Base-by-base conservation (phyloP, 1,284 basidiomycete genomes). In the Sphaerobolus stellatus region DNA sequence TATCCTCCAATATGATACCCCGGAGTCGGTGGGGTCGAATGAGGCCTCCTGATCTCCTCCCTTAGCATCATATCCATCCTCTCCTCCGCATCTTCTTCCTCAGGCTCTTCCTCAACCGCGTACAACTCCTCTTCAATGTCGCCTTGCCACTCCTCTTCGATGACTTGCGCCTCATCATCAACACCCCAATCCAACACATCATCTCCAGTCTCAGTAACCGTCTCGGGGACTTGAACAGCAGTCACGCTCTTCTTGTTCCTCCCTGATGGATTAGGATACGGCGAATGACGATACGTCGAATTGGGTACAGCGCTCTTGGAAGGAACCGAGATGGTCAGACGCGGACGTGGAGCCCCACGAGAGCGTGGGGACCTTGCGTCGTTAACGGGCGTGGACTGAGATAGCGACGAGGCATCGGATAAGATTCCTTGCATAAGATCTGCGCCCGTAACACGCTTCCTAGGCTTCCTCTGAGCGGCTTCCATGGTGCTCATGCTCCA, bases 21-120 rank as follows among this genome's bases (percentile, higher is more conserved):
- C 8, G 53, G 53, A 11, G 53, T 54, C n/a, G 53, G 53, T 16
- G 53, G 53, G 1, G 53, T 54, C 36, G 53, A 54, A 25, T 30
- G 46, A 9, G 36, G 31, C 5, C 53, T 45, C 14, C 45, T 45
- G 29, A 53, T 53, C 11, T 53, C 53, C 6, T 38, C 53, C 4
- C 28, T 20, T 25, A 25, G 20, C 20, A 20, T n/a, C 8, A 30
- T 9, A 18, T 28, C 38, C 20, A 41, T 31, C 4, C 33, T 20
- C 45, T 28, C 46, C 7, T 20, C 18, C 24, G 22, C 20, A 27
- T 13, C 13, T 29, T 4, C n/a, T 9, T 4, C 52, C 5, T n/a
- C 38, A 38, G 3, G 41, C 28, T 45, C 18, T 18, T 28, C 44
- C 14, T 22, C 40, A 22, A 5, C 50, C 8, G 16, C 41, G 4